phyloP scores from a whole-genome alignment of 495 filamentous ascomycete species.

The Amphirosellinia nigrospora region DNA sequence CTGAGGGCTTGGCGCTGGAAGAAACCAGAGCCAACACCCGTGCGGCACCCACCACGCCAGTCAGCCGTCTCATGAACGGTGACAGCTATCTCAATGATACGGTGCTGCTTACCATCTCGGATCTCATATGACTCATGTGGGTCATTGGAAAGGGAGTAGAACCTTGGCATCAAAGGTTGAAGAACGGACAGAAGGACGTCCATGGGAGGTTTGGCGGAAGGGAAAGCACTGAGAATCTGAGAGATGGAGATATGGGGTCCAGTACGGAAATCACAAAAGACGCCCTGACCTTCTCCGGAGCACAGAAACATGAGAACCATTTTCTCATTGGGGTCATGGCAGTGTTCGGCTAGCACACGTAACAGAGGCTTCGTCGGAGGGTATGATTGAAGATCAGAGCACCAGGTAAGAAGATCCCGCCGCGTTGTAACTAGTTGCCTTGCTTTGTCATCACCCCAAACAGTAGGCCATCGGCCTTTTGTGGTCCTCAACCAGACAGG shows the following conservation, averaged over 20 bases:
- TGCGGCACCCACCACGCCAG: constrained; percentile 72
- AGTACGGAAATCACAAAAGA: constrained; percentile 94
- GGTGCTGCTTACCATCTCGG: constrained; percentile 72
- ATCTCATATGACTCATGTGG: constrained; percentile 79
- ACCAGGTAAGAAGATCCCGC: constrained; percentile 92
- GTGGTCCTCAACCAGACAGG: constrained; percentile 77
- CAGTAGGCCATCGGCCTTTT: constrained; percentile 91
- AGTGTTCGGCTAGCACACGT: constrained; percentile 85
- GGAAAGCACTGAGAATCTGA: constrained; percentile 91
- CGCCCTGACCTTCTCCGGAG: constrained; percentile 88
- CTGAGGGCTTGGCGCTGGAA: constrained; percentile 79
- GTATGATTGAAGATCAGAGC: constrained; percentile 89
- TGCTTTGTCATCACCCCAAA: constrained; percentile 92
- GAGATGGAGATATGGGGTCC: constrained; percentile 81
- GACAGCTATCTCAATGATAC: constrained; percentile 92
- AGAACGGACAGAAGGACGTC: constrained; percentile 80
- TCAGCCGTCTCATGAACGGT: constrained; percentile 86
- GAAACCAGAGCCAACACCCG: constrained; percentile 81
- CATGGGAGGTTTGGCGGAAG: constrained; percentile 84
- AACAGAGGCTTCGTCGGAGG: constrained; percentile 88
- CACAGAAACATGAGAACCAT: constrained; percentile 85
- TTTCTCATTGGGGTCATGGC: constrained; percentile 78
- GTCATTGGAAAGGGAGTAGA: constrained; percentile 97
- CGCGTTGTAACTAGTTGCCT: constrained; percentile 86
- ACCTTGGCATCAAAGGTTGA: constrained; percentile 90